Evolutionary conservation across 768 basidiomycete species (phyloP), one percentile per base, ranked within the genome.

Genomic region (Rhodocollybia butyracea): DNA sequence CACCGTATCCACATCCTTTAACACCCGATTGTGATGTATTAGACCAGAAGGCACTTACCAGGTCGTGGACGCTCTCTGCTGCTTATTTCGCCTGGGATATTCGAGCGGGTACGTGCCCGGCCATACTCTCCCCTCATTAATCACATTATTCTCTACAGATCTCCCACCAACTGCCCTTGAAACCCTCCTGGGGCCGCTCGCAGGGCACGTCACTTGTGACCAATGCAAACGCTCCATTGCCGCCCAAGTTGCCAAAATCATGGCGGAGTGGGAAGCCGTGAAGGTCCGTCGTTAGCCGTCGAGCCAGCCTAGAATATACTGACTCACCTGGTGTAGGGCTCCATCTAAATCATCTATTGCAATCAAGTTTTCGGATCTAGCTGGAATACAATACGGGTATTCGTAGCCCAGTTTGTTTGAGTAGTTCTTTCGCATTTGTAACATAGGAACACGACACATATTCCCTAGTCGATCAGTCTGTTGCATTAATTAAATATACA

Each of bases 1-100:
- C 48, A 15, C 48, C 48, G 32, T 50, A 50, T 22, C 48, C 48
- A n/a, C 48, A 50, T 36, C 34, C 32, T 50, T 15, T 19, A 3
- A 50, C 48, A 36, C 32, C 48, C 12, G 48, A 50, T 4, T 50
- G 48, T 24, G 48, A 39, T 24, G 48, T 38, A 24, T 34, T 50
- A 15, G 22, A 50, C 21, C 48, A 50, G 32, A 50, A 50, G 32
- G 27, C 34, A 34, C 24, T 50, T 3, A 31, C 32, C 12, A 50
- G 24, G 22, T 21, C 31, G 34, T 50, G 48, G 48, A 11, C 32
- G 7, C 34, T 50, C 21, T 34, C 13, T 39, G 48, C 48, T 27
- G 34, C 48, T 3, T 38, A 22, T 38, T 50, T 50, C 26, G 48
- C 48, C 6, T 39, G 48, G 48, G 31, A 50, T 22, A 50, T 50